These are phyloP conservation scores for Aegilops bicornis DNA, from an alignment of 176 grass and related monocot species.

Conservation along the genomic window DNA sequence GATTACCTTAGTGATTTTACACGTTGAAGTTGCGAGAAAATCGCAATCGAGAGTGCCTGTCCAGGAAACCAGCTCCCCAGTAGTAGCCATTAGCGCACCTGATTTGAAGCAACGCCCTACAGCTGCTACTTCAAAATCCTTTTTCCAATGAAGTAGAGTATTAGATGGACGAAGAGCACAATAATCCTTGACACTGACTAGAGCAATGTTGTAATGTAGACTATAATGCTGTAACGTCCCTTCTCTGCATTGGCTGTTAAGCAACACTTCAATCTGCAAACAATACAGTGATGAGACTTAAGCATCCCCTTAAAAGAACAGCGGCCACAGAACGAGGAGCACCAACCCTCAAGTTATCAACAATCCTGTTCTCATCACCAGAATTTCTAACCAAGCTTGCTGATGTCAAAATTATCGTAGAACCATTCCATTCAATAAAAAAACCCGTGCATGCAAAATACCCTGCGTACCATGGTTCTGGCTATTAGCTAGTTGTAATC, in stretches of 20 bases:
- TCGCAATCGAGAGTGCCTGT: background rate
- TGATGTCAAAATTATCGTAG: background rate
- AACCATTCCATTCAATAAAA: slow-evolving; percentile 4
- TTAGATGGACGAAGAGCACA: background rate
- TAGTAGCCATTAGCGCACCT: background rate
- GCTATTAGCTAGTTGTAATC: background rate
- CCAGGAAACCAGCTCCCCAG: background rate
- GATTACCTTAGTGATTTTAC: background rate
- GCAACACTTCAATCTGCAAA: slow-evolving; percentile 15
- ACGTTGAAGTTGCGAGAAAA: background rate
- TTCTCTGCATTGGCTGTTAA: background rate
- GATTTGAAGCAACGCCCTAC: slow-evolving; percentile 9
- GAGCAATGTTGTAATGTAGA: slow-evolving; percentile 4
- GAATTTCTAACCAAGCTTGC: slow-evolving; percentile 17
- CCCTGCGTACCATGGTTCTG: background rate
- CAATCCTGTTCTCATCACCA: background rate
- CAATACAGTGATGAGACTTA: background rate
- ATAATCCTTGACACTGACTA: slow-evolving; percentile 11
- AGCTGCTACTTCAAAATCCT: background rate
- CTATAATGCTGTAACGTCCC: background rate
- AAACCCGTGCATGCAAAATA: background rate
- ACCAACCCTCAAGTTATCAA: background rate
- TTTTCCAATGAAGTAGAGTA: background rate
- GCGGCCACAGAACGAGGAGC: background rate
- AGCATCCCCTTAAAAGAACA: background rate